Percentiles rank a stretch among this genome's conserved stretches.
Conservation (phyloP, 108 stramenopile genomes). For the Pseudonitzschia multiseries region DNA sequence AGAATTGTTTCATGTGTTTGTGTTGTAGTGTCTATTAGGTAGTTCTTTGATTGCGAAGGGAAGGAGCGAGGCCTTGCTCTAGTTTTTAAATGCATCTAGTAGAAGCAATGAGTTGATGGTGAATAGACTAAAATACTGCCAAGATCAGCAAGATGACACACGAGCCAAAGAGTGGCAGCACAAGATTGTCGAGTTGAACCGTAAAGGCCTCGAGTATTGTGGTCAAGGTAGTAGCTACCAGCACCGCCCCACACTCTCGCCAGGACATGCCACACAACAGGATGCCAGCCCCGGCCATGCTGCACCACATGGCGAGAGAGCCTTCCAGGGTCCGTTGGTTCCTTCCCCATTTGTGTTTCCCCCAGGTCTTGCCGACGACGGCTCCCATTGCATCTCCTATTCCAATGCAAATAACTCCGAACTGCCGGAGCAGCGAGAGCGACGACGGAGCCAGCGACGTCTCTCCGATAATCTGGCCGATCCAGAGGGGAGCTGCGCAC, state of each 20-base stretch:
- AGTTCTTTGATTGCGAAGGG: no score
- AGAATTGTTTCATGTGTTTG: no score
- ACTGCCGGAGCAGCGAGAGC: slow-evolving; percentile 29
- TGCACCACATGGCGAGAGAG: slow-evolving; percentile 70
- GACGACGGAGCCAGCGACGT: background rate
- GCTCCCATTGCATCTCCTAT: slow-evolving; percentile 82
- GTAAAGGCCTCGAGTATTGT: slow-evolving; percentile 80
- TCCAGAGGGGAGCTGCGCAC: slow-evolving; percentile 76
- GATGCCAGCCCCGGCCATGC: slow-evolving; percentile 40
- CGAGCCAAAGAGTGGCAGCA: slow-evolving; percentile 66
- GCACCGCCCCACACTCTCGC: slow-evolving; percentile 13
- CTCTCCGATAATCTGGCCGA: slow-evolving; percentile 25
- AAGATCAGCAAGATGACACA: slow-evolving; percentile 1
- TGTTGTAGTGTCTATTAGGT: no score
- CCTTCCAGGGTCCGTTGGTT: slow-evolving; percentile 74
- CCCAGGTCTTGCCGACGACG: slow-evolving; percentile 47
- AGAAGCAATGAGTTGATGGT: background rate
- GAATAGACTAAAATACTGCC: background rate
- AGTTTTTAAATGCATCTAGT: no score
- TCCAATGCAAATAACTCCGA: slow-evolving; percentile 70
- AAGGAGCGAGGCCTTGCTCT: no score
- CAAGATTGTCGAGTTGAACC: slow-evolving; percentile 80
- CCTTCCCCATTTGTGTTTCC: slow-evolving; percentile 45
- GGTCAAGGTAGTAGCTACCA: slow-evolving; percentile 35
- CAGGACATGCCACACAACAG: background rate